Evolutionary conservation across 768 basidiomycete species (phyloP).

Genomic region (Suillus fuscotomentosus): DNA sequence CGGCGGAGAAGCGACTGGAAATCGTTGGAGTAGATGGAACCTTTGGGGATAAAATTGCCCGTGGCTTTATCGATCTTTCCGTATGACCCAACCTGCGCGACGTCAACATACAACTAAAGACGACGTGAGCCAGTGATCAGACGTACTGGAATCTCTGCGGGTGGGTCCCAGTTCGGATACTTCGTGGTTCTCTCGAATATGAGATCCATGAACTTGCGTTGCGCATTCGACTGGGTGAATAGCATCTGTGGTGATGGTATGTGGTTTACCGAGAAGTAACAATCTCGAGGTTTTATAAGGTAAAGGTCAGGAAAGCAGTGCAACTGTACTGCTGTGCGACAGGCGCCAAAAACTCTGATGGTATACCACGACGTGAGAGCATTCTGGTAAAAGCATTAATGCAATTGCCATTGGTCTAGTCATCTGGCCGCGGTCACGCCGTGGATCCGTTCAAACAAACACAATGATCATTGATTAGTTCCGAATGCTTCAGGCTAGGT

Average conservation of each 20-base stretch:
- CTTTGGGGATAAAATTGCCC: not conserved
- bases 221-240: not conserved
- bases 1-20: not conserved
- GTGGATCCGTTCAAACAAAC: not conserved
- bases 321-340: not conserved
- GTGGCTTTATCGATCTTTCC: not conserved
- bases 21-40: not conserved
- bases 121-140: not conserved
- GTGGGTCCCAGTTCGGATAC: constrained; percentile 2
- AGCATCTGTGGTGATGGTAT: not conserved
- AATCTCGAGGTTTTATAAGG: not conserved
- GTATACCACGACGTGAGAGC: not conserved
- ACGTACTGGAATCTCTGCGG: not conserved
- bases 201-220: constrained; percentile 1
- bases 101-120: not conserved
- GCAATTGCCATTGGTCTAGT: not conserved
- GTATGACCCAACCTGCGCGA: not conserved
- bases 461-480: not conserved
- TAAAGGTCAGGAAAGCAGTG: not conserved
- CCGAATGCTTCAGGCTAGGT: not conserved
- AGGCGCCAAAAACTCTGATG: not conserved
- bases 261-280: not conserved
- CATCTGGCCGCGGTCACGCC: not conserved
- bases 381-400: not conserved
- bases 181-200: not conserved